These are phyloP conservation scores for Sphaerostilbella broomeana DNA, from an alignment of 2,329 filamentous ascomycete species.

Conservation along the genomic window DNA sequence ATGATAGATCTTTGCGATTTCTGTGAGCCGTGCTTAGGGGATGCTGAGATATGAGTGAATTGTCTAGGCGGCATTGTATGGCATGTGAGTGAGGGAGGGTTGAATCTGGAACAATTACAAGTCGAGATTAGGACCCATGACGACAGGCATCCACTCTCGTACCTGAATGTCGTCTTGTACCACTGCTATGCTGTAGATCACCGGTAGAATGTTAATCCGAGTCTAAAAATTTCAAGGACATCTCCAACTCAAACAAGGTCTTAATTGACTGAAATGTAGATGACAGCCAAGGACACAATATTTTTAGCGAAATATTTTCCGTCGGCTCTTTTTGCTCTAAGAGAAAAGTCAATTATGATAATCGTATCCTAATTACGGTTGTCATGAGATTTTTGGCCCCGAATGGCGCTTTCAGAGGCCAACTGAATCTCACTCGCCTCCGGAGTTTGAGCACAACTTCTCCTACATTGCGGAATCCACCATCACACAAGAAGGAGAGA, in stretches of 20 bases:
- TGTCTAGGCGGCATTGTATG: no score
- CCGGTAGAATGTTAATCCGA: slow-evolving; percentile 10
- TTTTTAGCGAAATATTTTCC: not conserved
- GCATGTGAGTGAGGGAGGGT: no score
- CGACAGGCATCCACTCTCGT: slow-evolving; percentile 7
- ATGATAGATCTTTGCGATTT: no score
- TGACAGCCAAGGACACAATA: no score
- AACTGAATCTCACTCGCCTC: slow-evolving; percentile 15
- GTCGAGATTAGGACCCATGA: slow-evolving; percentile 6
- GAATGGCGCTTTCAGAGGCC: slow-evolving; percentile 20
- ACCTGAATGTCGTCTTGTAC: slow-evolving; percentile 6
- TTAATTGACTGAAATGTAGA: no score
- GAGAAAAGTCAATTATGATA: slow-evolving; percentile 11
- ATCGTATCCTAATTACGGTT: slow-evolving; percentile 4
- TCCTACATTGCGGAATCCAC: slow-evolving; percentile 2
- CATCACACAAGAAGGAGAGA: not conserved
- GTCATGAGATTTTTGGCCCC: slow-evolving; percentile 27
- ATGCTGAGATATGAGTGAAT: not conserved
- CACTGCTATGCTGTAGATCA: slow-evolving; percentile 2
- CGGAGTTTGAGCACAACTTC: slow-evolving; percentile 22
- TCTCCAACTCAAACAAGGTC: not conserved
- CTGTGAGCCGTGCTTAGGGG: no score
- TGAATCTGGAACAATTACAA: not conserved
- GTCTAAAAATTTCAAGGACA: not conserved
- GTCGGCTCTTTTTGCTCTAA: not conserved